Evolutionary conservation across 2,329 filamentous ascomycete genomes (phyloP).

Genomic region (Berkeleyomyces basicola): DNA sequence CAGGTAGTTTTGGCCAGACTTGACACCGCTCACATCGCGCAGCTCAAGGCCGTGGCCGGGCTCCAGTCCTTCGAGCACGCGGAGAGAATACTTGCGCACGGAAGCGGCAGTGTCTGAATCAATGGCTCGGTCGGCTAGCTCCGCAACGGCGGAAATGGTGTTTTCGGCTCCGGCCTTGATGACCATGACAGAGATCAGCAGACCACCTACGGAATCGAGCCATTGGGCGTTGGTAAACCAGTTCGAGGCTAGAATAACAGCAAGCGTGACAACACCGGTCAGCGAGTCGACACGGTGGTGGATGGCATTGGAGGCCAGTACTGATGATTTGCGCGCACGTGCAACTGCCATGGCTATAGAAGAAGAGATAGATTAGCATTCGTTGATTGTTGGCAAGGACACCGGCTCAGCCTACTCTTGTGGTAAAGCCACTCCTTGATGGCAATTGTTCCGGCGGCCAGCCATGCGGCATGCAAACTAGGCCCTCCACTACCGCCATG

Average conservation of each 20-base stretch:
- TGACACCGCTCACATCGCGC: constrained; percentile 70
- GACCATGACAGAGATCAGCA: constrained; percentile 86
- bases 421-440: constrained; percentile 96
- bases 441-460: constrained; percentile 75
- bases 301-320: constrained; percentile 87
- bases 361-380: constrained; percentile 1
- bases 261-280: constrained; percentile 81
- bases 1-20: constrained; percentile 91
- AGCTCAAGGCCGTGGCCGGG: constrained; percentile 47
- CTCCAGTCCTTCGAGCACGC: constrained; percentile 29
- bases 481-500: constrained; percentile 42
- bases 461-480: constrained; percentile 86
- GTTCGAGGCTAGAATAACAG: constrained; percentile 80
- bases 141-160: constrained; percentile 63
- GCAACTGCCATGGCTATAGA: constrained; percentile 79
- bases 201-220: constrained; percentile 84
- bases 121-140: constrained; percentile 80
- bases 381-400: neutral
- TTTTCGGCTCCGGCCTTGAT: constrained; percentile 81
- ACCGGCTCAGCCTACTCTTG: constrained; percentile 54
- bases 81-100: constrained; percentile 48
- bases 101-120: constrained; percentile 67
- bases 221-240: constrained; percentile 70
- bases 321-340: constrained; percentile 81
- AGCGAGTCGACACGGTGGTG: constrained; percentile 94